Evolutionary conservation across 805 yeast genomes (phyloP), one percentile per base, ranked within the genome.

Genomic region (Komagataella phaffii): DNA sequence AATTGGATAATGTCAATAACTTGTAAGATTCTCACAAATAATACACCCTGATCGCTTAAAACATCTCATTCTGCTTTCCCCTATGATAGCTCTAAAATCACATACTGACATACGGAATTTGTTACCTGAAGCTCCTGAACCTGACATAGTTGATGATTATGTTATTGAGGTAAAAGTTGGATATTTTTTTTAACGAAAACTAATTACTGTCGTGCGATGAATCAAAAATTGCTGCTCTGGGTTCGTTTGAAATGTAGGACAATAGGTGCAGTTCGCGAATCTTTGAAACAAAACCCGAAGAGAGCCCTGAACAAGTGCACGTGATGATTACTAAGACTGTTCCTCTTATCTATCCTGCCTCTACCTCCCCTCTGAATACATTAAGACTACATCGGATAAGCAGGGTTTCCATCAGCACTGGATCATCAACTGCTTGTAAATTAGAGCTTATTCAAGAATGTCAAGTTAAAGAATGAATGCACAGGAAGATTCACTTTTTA

Each of bases 71-170:
- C 40, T 30, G 10, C 40, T 30, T 30, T 14, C 40, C 40, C 40
- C n/a, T 30, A 10, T 30, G 40, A 10, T 30, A 30, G 40, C 40
- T 30, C 14, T 30, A 48, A 18, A n/a, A 43, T 19, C 59, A 86
- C 96, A 76, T 87, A 87, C 95, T 76, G 99, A 89, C 87, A 91
- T 88, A 80, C 97, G 89, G 88, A 85, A 93, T 83, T 91, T 91
- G 85, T 89, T 93, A 83, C 99, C 97, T 76, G 95, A 88, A 80
- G 96, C 93, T 82, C 95, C 95, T 74, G 86, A 81, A 72, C 86
- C 85, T 71, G 89, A 83, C 91, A 85, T 85, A 74, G 69, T 63
- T 60, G 63, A 59, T 63, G 53, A 51, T 50, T 49, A 48, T 40
- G 52, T 48, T 53, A 45, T 46, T 52, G 40, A 17, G 10, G 48